Base-by-base conservation (phyloP, 768 basidiomycete genomes). In the Harrya chromipes region DNA sequence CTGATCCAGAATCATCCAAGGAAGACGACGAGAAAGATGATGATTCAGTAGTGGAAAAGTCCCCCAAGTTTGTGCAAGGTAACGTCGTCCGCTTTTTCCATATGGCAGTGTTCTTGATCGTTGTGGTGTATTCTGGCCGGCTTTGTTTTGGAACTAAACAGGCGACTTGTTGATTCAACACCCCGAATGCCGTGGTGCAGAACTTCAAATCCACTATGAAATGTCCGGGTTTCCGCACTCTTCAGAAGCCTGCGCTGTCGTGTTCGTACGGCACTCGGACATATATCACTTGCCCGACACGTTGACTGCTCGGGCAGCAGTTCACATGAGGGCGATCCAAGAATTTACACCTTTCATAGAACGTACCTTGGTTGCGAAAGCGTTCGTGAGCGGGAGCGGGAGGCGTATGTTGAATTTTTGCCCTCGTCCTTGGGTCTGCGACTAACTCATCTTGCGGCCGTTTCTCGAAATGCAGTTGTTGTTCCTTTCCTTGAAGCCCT, bases 21-120 rank as follows among this genome's bases (percentile, higher is more conserved):
- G 46, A 31, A 41, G 54, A 41, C 8, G 39, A 41, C 31, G 80
- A 79, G 27, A 78, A 43, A n/a, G 63, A 75, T 27, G 63, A 75
- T 27, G 74, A 70, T n/a, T 26, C 53, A 1, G 61, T 61, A 5
- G 62, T 74, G 39, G 57, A 67, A 9, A 60, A 60, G 26, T 48
- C 56, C 16, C 80, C 83, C 16, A 43, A 57, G 9, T 73, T 73
- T 44, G 51, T 66, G 42, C 66, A 71, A 65, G 76, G 84, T 80
- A 20, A 42, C 43, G n/a, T 33, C 20, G 16, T 39, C 26, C 13
- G 8, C 20, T 3, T 16, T 29, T 14, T 42, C n/a, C 39, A 14
- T 20, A 4, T 10, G 11, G n/a, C 26, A 4, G 27, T 1, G 7
- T 40, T 4, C 20, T 9, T 55, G 20, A 56, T 38, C 11, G 10